phyloP scores from a whole-genome alignment of 345 rosid genomes.

The Hibiscus syriacus region DNA sequence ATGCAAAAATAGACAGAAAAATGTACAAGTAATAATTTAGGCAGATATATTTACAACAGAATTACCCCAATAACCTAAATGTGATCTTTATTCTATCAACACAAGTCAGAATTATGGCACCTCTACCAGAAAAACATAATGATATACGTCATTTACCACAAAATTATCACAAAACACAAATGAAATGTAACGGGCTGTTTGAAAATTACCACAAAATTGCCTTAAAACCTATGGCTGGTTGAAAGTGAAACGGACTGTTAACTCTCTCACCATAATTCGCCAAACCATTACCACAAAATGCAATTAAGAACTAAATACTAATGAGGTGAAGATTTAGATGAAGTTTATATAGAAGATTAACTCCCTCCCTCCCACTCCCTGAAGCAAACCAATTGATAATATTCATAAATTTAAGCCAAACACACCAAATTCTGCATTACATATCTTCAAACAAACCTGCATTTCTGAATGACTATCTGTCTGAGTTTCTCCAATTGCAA shows the following conservation, averaged over 20 bases:
- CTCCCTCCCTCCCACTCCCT: not conserved
- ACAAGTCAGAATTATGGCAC: not conserved
- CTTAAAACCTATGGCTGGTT: not conserved
- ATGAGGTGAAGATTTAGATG: not conserved
- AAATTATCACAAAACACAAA: not conserved
- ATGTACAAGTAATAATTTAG: not conserved
- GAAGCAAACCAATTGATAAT: not conserved
- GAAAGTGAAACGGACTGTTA: not conserved
- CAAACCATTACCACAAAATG: not conserved
- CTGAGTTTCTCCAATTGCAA: conserved; percentile 51
- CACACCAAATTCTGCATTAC: not conserved
- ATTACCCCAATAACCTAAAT: not conserved
- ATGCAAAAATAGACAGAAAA: not conserved
- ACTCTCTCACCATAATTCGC: not conserved
- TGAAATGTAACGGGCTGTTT: too few relatives aligned
- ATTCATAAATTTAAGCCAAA: not conserved
- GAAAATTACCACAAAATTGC: too few relatives aligned
- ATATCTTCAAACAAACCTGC: conserved; percentile 43
- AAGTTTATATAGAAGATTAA: not conserved
- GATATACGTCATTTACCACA: not conserved
- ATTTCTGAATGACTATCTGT: conserved; percentile 46
- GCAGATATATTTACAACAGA: not conserved
- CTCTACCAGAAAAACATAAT: not conserved
- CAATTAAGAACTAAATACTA: not conserved
- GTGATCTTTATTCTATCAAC: not conserved